Percentiles rank a stretch among this genome's conserved stretches.
Evolutionary conservation across 768 basidiomycete genomes (phyloP).

Genomic region (Tulasnella sp.): DNA sequence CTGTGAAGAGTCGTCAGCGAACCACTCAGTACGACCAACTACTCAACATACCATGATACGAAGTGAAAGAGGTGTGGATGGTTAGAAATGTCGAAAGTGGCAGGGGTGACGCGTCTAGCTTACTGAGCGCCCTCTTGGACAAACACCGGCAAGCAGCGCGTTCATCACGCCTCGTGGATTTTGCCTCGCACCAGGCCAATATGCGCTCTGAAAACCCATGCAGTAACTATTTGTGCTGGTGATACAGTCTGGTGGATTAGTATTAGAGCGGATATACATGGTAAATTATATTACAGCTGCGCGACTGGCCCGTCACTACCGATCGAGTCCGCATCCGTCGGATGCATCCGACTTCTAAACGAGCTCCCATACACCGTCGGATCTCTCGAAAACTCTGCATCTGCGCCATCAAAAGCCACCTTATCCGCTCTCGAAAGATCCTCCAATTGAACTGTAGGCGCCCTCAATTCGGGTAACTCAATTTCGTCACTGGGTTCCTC

Average conservation of each 20-base stretch:
- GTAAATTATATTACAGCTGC: too few species aligned
- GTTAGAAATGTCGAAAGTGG: not conserved
- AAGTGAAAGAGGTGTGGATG: not conserved
- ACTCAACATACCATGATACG: not conserved
- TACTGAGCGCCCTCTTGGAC: not conserved
- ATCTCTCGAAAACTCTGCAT: not conserved
- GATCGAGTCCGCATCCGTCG: not conserved
- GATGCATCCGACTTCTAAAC: not conserved
- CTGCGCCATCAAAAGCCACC: not conserved
- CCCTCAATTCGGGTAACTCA: not conserved
- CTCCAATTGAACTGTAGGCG: not conserved
- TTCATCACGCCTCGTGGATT: not conserved
- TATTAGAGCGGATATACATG: too few species aligned
- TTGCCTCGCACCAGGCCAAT: too few species aligned
- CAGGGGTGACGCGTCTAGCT: not conserved
- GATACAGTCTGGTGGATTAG: too few species aligned
- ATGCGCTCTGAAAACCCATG: too few species aligned
- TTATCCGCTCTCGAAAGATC: not conserved
- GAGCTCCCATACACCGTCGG: not conserved
- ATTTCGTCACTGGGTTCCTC: not conserved
- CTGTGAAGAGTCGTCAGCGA: slow-evolving; percentile 33
- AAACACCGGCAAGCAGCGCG: not conserved
- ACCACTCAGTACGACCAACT: too few species aligned
- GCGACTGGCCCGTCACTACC: not conserved
- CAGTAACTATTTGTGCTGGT: too few species aligned